Evolutionary conservation across 1,139 yeast genomes (phyloP), one percentile per base, ranked within the genome.

Genomic region (Starmera stellimalicola): DNA sequence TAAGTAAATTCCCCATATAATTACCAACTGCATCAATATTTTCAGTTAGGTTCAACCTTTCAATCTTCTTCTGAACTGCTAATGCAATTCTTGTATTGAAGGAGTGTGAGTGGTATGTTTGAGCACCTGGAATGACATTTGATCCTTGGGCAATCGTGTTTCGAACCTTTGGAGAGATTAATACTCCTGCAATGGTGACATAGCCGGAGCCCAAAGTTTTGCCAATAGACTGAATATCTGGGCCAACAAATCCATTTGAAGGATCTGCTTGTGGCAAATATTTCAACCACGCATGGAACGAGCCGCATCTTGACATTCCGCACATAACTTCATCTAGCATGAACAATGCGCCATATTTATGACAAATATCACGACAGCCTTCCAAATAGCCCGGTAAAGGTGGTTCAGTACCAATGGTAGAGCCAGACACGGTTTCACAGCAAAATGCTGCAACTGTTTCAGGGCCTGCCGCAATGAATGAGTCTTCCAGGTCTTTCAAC

Each of bases 301-400:
- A 45, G 35, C 62, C 63, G 37, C 58, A 52, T 49, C 76, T 60
- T 33, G 75, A 75, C 29, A 70, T 59, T 32, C 76, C 76, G 49
- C 74, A 70, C 75, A 70, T 70, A 32, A 70, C 73, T 52, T 70
- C 76, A 46, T 70, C 76, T 33, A 68, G 51, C 55, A 67, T 62
- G 48, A 70, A 54, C 34, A 70, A 48, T 31, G 68, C 63, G 36
- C 69, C 75, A 43, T 70, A 68, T 47, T 70, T 70, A 51, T 65
- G 62, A 48, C 72, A 63, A 27, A 70, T 47, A 24, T 55, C 60
- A 36, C 68, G 57, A 18, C 65, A 50, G 14, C 73, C 74, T 27
- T 60, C 58, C 37, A 70, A 53, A 47, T 70, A 70, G 14, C 72
- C 71, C 33, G 55, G 51, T 10, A 66, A 57, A 18, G 70, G 63